phyloP scores from a whole-genome alignment of 306 rosid species.

The Ormosia emarginata region DNA sequence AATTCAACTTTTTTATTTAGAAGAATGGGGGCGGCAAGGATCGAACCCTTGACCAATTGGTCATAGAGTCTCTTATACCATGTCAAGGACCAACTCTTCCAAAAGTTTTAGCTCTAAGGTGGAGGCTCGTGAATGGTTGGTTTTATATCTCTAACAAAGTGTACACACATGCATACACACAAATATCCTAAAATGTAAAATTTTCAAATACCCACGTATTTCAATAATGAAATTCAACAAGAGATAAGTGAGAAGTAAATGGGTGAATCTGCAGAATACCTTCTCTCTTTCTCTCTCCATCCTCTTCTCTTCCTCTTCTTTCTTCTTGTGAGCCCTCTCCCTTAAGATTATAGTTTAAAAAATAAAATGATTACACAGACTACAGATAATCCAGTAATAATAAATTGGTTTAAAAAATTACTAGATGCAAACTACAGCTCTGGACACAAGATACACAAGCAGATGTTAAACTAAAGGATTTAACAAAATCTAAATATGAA shows the following conservation, averaged over 20 bases:
- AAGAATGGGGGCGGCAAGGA: not conserved
- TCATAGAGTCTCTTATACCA: not conserved
- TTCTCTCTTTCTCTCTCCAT: slow-evolving; percentile 85
- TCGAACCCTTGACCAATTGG: not conserved
- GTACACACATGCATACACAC: not conserved
- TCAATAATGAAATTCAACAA: not conserved
- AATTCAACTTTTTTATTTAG: not conserved
- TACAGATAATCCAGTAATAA: not conserved
- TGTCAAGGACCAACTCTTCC: not conserved
- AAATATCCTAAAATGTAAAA: slow-evolving; percentile 10
- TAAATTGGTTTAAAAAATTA: not conserved
- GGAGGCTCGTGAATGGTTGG: not conserved
- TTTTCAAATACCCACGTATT: not conserved
- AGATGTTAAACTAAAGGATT: not conserved
- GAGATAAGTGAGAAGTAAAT: slow-evolving; percentile 15
- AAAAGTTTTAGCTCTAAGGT: not conserved
- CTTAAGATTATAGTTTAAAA: slow-evolving; percentile 36
- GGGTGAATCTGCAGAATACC: slow-evolving; percentile 41
- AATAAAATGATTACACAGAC: slow-evolving; percentile 3
- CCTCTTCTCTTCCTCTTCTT: slow-evolving; percentile 94
- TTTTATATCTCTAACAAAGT: not conserved
- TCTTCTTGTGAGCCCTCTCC: slow-evolving; percentile 98
- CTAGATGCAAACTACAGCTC: not conserved
- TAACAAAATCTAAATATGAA: not conserved
- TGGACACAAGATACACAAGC: slow-evolving; percentile 14